A percentile compares a stretch with the other conserved stretches of the same genome.
Conservation (phyloP, 2,329 filamentous ascomycete genomes). For the Aureobasidium pullulans region DNA sequence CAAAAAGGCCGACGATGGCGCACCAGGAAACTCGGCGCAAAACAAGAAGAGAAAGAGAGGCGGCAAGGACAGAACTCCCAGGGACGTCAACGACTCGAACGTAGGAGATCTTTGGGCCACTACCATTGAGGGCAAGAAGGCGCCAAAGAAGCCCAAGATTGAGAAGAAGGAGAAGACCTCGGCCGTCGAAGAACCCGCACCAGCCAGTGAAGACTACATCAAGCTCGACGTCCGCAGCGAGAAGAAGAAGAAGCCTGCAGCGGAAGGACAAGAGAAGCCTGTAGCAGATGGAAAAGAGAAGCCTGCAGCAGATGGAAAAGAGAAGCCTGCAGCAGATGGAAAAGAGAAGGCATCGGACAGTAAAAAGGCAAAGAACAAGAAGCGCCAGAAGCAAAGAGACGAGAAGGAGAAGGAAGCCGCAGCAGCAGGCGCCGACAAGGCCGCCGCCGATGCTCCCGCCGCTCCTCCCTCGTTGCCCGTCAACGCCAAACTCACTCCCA, state of each 20-base stretch:
- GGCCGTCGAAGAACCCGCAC: conserved; percentile 10
- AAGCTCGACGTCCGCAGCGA: no score
- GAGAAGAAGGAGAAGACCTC: conserved; percentile 33
- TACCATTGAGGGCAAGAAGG: conserved; percentile 41
- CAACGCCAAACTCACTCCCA: conserved; percentile 68
- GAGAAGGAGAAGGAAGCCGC: conserved; percentile 25
- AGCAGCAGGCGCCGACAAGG: conserved; percentile 27
- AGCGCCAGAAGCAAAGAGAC: conserved; percentile 14
- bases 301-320: conserved; percentile 25
- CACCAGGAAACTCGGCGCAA: background rate
- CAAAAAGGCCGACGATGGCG: conserved; percentile 8
- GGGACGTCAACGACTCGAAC: conserved; percentile 57
- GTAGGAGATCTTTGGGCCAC: conserved; percentile 74
- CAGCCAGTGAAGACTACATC: conserved; percentile 20
- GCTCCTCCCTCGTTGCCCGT: conserved; percentile 24
- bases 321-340: conserved; percentile 27
- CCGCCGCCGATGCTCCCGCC: conserved; percentile 25
- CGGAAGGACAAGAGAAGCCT: conserved; percentile 17
- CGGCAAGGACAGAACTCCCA: conserved; percentile 27
- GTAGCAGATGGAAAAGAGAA: conserved; percentile 25
- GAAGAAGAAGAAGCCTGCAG: conserved; percentile 15
- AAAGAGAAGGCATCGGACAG: conserved; percentile 22
- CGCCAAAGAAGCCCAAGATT: conserved; percentile 21
- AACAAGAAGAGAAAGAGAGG: conserved; percentile 48
- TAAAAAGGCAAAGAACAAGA: conserved; percentile 23